phyloP scores from a whole-genome alignment of 2,329 filamentous ascomycete species.

The Zopfia rhizophila region DNA sequence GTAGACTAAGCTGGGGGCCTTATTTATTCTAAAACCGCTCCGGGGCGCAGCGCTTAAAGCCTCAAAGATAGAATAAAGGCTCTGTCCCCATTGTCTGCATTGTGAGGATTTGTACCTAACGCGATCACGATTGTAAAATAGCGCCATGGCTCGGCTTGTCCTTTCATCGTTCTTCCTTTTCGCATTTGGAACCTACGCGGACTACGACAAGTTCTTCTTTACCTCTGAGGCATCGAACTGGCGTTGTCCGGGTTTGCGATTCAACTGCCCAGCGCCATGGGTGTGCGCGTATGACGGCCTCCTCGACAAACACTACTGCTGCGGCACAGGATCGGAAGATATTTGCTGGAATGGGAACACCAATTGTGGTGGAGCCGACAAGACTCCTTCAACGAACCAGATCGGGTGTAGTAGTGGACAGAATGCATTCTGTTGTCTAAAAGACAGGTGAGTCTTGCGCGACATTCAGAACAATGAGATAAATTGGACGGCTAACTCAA shows the following conservation, averaged over 20 bases:
- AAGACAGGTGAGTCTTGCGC: constrained; percentile 12
- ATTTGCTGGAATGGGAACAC: constrained; percentile 27
- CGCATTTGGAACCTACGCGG: constrained; percentile 17
- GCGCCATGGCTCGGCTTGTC: no score
- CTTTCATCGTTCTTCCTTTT: no score
- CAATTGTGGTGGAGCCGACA: constrained; percentile 18
- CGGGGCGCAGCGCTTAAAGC: no score
- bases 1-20: no score
- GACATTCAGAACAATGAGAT: neutral
- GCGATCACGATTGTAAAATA: no score
- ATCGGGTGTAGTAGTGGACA: constrained; percentile 14
- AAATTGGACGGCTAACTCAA: constrained; percentile 12
- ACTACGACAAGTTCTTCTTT: constrained; percentile 28
- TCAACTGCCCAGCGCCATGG: constrained; percentile 22
- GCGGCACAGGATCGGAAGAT: constrained; percentile 20
- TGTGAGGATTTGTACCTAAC: no score
- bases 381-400: constrained; percentile 16
- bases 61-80: no score
- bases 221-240: constrained; percentile 17
- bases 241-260: constrained; percentile 18
- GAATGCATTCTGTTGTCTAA: constrained; percentile 30
- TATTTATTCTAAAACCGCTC: no score
- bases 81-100: no score
- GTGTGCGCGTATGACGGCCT: constrained; percentile 28
- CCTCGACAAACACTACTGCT: constrained; percentile 32